Evolutionary conservation across 805 yeast genomes (phyloP), one percentile per base, ranked within the genome.

Genomic region (Metschnikowia proteae): DNA sequence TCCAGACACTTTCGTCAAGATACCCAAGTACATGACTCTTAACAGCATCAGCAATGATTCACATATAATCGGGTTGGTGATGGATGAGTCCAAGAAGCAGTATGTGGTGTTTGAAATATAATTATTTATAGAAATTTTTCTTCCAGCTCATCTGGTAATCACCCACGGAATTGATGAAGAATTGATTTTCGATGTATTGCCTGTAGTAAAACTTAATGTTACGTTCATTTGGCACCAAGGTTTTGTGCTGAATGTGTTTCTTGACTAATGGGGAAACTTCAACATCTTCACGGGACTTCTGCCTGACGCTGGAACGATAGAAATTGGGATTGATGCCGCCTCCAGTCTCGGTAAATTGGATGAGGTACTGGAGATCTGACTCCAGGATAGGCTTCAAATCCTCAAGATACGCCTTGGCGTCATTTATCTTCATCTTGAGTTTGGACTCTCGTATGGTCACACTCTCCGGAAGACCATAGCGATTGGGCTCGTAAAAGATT

Each of bases 21-120:
- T 56, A n/a, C 76, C 78, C 1, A 49, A 55, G 3, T 58, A 58
- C 41, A 34, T 76, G 38, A 57, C 74, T 0, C 51, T 69, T n/a
- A 73, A 66, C 48, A 50, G 63, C 5, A 36, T 45, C n/a, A 49
- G 50, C 2, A 33, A 50, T 3, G 57, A 64, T 26, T 50, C 62
- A 0, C 41, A 42, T 7, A 40, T 33, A 10, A 60, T 64, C 37
- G 77, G 73, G 5, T 72, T 76, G 50, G 50, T 79, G 11, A 51
- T 78, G 32, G 80, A 76, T 52, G 53, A 60, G 6, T 58, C 70
- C 26, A 70, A 61, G 43, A 73, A 68, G 51, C 65, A 70, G 45
- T 76, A 75, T 54, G 53, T 63, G 27, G 66, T 75, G 11, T 60
- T 76, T 33, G 64, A 63, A 76, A 71, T 56, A 49, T 57, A 7